phyloP scores from a whole-genome alignment of 306 rosid genomes.

The Casuarina glauca region DNA sequence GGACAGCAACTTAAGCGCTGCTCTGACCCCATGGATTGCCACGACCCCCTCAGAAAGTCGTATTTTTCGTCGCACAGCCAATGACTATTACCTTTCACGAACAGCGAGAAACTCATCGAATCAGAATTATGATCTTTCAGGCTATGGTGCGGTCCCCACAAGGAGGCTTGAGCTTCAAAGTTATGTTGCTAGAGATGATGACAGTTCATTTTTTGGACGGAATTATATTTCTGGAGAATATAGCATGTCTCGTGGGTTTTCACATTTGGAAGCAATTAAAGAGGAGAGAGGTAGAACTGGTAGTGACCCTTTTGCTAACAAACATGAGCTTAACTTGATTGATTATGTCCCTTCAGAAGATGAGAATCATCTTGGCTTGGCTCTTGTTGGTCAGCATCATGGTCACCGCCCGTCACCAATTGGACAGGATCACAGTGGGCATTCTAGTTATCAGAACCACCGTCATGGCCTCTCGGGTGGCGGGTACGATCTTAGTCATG shows the following conservation, averaged over 20 bases:
- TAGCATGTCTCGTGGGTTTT: constrained; percentile 24
- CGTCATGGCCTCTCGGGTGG: constrained; percentile 18
- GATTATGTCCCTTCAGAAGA: constrained; percentile 34
- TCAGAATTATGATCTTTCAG: constrained; percentile 33
- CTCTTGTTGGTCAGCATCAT: background rate
- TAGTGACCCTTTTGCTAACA: constrained; percentile 52
- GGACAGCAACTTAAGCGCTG: constrained; percentile 50
- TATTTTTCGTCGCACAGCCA: constrained; percentile 50
- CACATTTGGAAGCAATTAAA: constrained; percentile 30
- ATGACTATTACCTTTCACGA: constrained; percentile 62
- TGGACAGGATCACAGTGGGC: background rate
- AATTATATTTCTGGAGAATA: constrained; percentile 20
- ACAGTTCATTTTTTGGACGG: constrained; percentile 33
- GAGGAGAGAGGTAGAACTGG: constrained; percentile 13
- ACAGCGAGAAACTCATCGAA: constrained; percentile 24
- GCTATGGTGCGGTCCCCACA: constrained; percentile 6
- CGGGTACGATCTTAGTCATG: constrained; percentile 16
- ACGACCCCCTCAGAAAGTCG: constrained; percentile 33
- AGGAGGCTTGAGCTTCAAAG: constrained; percentile 81
- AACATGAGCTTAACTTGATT: constrained; percentile 48
- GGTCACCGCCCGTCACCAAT: background rate
- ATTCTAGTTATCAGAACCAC: too few relatives aligned
- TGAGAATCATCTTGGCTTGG: background rate
- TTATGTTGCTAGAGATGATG: constrained; percentile 51
- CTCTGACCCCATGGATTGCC: constrained; percentile 65